Percentiles rank a stretch among this genome's conserved stretches.
Evolutionary conservation across 2,329 filamentous ascomycete species (phyloP).

Genomic region (Fusarium pilosicola): DNA sequence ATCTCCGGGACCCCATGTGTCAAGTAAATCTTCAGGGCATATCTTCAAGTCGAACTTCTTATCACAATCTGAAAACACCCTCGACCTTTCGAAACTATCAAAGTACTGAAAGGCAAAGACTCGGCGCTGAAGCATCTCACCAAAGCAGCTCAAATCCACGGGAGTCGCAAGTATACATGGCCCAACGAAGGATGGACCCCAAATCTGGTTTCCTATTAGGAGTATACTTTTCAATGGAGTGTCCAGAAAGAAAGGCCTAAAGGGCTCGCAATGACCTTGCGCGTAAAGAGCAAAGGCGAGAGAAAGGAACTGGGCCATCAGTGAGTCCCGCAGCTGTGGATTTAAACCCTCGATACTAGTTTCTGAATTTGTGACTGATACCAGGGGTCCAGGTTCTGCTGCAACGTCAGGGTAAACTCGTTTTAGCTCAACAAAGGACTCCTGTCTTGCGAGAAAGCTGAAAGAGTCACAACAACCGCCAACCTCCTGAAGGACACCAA

Average conservation of each 20-base stretch:
- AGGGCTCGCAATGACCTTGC: background rate
- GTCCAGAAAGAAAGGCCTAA: background rate
- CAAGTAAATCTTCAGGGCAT: fast-evolving
- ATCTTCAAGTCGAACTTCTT: background rate
- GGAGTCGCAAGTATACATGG: fast-evolving
- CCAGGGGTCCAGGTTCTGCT: too few species aligned
- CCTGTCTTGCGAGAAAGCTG: background rate
- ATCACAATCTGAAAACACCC: fast-evolving
- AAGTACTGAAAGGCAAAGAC: background rate
- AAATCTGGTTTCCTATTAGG: fast-evolving
- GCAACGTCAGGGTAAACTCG: too few species aligned
- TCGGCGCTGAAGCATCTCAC: fast-evolving
- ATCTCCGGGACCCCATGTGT: background rate
- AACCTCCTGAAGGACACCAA: fast-evolving
- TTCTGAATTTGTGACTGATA: fast-evolving
- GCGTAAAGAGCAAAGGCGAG: background rate
- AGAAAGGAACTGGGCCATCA: fast-evolving
- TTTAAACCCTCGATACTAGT: fast-evolving
- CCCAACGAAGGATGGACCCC: fast-evolving
- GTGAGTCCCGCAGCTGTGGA: fast-evolving
- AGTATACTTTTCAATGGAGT: fast-evolving
- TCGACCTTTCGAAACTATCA: fast-evolving
- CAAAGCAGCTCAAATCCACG: fast-evolving
- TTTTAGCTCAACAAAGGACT: fast-evolving
- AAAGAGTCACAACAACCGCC: background rate